Percentiles rank a stretch among this genome's conserved stretches.
These are phyloP conservation scores for Alisma plantagoaquatica DNA, from an alignment of 106 monocot genomes.

Conservation along the genomic window DNA sequence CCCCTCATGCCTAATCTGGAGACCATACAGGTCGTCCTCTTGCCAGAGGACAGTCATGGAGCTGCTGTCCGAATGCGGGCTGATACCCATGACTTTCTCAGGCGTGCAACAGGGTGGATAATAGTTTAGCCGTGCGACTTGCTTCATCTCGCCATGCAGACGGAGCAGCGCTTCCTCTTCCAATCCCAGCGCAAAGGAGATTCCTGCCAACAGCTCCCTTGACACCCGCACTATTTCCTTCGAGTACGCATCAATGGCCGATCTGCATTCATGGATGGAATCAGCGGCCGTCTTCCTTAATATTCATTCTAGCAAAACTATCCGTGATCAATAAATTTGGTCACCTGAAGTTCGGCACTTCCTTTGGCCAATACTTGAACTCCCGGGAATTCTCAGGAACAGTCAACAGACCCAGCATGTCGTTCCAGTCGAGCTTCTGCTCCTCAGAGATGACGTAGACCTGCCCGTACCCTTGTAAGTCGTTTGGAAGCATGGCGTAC, in stretches of 20 bases:
- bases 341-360: slow-evolving; percentile 40
- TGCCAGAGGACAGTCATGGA: slow-evolving; percentile 53
- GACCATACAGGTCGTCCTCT: slow-evolving; percentile 25
- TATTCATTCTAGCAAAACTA: too few species aligned
- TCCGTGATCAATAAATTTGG: neutral
- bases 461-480: slow-evolving; percentile 63
- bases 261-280: slow-evolving; percentile 15
- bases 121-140: slow-evolving; percentile 60
- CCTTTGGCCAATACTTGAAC: slow-evolving; percentile 49
- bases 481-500: slow-evolving; percentile 55
- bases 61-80: slow-evolving; percentile 67
- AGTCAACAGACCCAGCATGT: slow-evolving; percentile 62
- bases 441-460: slow-evolving; percentile 74
- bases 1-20: slow-evolving; percentile 36
- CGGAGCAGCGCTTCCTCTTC: neutral
- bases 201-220: slow-evolving; percentile 23
- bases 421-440: slow-evolving; percentile 80
- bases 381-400: slow-evolving; percentile 42
- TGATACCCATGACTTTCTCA: slow-evolving; percentile 47
- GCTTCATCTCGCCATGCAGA: slow-evolving; percentile 50
- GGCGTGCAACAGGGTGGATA: slow-evolving; percentile 61
- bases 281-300: neutral
- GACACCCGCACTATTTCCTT: slow-evolving; percentile 26
- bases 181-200: slow-evolving; percentile 29
- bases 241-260: slow-evolving; percentile 48